Evolutionary conservation across 2,329 filamentous ascomycete species (phyloP).

Genomic region (Fusarium sp.): DNA sequence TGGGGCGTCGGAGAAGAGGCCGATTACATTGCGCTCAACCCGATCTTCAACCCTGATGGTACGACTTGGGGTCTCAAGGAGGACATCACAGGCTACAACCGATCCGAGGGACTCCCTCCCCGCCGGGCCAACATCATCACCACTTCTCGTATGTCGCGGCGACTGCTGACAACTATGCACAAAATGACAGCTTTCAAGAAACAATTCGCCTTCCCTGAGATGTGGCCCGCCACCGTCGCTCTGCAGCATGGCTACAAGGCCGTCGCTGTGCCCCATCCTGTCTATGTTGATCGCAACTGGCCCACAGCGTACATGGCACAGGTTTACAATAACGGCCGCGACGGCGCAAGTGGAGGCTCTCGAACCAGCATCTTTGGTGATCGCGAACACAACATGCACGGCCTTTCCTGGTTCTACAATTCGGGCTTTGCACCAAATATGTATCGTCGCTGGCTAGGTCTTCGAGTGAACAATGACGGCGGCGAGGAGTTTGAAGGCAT

Average conservation of each 20-base stretch:
- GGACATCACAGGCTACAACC: constrained; percentile 86
- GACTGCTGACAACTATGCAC: constrained; percentile 88
- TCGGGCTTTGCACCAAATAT: constrained; percentile 82
- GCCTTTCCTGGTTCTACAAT: constrained; percentile 93
- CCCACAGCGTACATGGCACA: constrained; percentile 79
- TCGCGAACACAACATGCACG: constrained; percentile 87
- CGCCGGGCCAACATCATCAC: constrained; percentile 91
- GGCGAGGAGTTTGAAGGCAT: constrained; percentile 79
- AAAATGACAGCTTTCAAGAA: constrained; percentile 84
- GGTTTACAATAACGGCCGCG: constrained; percentile 81
- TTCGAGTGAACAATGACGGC: constrained; percentile 80
- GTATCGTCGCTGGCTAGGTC: constrained; percentile 87
- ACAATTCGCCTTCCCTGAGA: constrained; percentile 93
- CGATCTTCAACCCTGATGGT: constrained; percentile 87
- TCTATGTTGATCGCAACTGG: constrained; percentile 90
- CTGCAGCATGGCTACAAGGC: constrained; percentile 94
- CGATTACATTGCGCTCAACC: constrained; percentile 90
- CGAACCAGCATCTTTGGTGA: constrained; percentile 81
- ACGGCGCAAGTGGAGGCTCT: constrained; percentile 78
- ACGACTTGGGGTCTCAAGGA: constrained; percentile 86
- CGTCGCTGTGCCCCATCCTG: constrained; percentile 87
- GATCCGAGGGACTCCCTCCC: constrained; percentile 66
- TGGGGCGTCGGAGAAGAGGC: constrained; percentile 94
- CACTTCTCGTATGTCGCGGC: constrained; percentile 81
- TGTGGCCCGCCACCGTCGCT: constrained; percentile 91